Percentiles rank a stretch among this genome's conserved stretches.
Evolutionary conservation across 2,329 filamentous ascomycete species (phyloP).

Genomic region (Aspergillus unguis): DNA sequence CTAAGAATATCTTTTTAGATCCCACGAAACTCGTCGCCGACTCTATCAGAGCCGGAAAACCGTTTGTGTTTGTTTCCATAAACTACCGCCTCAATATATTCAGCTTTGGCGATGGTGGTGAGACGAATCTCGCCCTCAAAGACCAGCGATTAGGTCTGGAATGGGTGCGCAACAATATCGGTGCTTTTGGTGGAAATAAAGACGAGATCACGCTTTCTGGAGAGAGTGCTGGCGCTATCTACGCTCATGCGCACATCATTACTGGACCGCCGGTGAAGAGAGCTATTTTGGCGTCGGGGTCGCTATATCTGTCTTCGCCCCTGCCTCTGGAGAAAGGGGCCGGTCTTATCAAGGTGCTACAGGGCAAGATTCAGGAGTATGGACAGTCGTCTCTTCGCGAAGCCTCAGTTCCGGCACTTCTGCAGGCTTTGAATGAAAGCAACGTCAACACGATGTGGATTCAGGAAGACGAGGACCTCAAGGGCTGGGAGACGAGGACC

Average conservation of each 20-base stretch:
- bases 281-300: slow-evolving; percentile 43
- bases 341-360: slow-evolving; percentile 29
- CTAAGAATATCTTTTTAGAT: slow-evolving; percentile 22
- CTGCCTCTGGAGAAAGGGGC: slow-evolving; percentile 35
- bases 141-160: slow-evolving; percentile 34
- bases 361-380: slow-evolving; percentile 26
- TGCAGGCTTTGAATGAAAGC: slow-evolving; percentile 35
- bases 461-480: slow-evolving; percentile 37
- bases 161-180: slow-evolving; percentile 42
- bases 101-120: slow-evolving; percentile 43
- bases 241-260: slow-evolving; percentile 43
- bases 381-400: slow-evolving; percentile 28
- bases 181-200: slow-evolving; percentile 42
- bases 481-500: slow-evolving; percentile 35
- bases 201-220: slow-evolving; percentile 43
- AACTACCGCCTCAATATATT: slow-evolving; percentile 48
- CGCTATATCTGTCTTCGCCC: slow-evolving; percentile 44
- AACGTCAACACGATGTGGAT: slow-evolving; percentile 45
- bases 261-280: slow-evolving; percentile 32
- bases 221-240: slow-evolving; percentile 48
- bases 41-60: slow-evolving; percentile 32
- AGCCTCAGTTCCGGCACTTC: slow-evolving; percentile 28
- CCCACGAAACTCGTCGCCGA: slow-evolving; percentile 35
- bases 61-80: slow-evolving; percentile 43
- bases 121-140: slow-evolving; percentile 42